phyloP scores from a whole-genome alignment of 371 early-diverging fungal species.

The Umbelopsis sp. region DNA sequence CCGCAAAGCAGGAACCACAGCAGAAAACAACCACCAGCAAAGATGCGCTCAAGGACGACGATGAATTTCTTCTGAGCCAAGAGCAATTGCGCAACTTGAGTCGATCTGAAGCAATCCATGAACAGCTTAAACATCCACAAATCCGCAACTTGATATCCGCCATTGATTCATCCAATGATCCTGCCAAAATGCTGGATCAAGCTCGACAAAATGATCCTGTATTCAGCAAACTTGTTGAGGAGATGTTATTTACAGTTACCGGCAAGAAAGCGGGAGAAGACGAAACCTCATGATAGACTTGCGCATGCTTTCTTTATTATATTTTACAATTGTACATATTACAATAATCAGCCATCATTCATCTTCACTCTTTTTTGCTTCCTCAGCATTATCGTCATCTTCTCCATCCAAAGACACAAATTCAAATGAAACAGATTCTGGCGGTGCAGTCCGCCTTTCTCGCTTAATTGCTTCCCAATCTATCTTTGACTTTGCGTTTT shows the following conservation, averaged over 20 bases:
- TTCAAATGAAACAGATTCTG: neutral
- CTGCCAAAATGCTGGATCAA: constrained; percentile 28
- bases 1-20: too few relatives aligned
- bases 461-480: constrained; percentile 13
- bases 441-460: neutral
- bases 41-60: constrained; percentile 31
- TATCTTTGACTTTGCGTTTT: constrained; percentile 10
- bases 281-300: neutral
- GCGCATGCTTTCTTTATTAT: too few relatives aligned
- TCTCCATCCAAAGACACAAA: constrained; percentile 1
- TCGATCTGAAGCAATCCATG: constrained; percentile 37
- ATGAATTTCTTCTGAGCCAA: constrained; percentile 32
- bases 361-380: neutral
- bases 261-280: constrained; percentile 5
- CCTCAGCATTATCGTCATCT: neutral
- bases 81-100: constrained; percentile 23
- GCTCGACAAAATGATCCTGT: constrained; percentile 19
- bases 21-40: constrained; percentile 10
- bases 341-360: neutral
- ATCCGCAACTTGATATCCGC: constrained; percentile 31
- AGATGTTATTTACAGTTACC: neutral
- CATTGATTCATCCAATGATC: constrained; percentile 34
- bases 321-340: too few relatives aligned
- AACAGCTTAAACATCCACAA: constrained; percentile 36
- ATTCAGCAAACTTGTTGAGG: constrained; percentile 7